phyloP scores from a whole-genome alignment of 805 yeast species.

The Clavispora carvajalis region DNA sequence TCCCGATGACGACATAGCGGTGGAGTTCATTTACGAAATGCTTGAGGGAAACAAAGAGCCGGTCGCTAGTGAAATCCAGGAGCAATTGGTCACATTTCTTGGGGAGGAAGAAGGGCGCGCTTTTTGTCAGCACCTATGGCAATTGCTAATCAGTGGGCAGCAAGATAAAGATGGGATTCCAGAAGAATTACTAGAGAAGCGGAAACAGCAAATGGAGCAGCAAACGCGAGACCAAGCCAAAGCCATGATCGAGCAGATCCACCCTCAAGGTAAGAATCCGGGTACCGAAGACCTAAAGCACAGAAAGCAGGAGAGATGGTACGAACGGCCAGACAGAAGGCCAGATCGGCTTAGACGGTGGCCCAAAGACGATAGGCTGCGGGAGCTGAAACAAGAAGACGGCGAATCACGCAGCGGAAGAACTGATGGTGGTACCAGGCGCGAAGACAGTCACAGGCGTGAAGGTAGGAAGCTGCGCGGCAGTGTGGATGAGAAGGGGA shows the following conservation, averaged over 20 bases:
- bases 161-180: slow-evolving; percentile 44
- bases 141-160: slow-evolving; percentile 39
- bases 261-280: background rate
- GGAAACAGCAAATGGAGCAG: slow-evolving; percentile 13
- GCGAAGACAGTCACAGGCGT: background rate
- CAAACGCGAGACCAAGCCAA: background rate
- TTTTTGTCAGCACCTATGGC: slow-evolving; percentile 43
- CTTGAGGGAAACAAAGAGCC: slow-evolving; percentile 27
- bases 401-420: background rate
- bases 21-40: slow-evolving; percentile 42
- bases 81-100: slow-evolving; percentile 43
- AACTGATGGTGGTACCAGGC: background rate
- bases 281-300: background rate
- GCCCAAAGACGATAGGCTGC: no score
- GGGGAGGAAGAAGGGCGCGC: slow-evolving; percentile 32
- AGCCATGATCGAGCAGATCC: slow-evolving; percentile 5
- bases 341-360: no score
- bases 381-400: no score
- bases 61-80: slow-evolving; percentile 35
- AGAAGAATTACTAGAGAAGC: slow-evolving; percentile 19
- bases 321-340: no score
- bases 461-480: background rate
- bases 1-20: slow-evolving; percentile 49
- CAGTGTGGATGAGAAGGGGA: background rate
- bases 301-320: background rate